Evolutionary conservation across 306 rosid species (phyloP).

Genomic region (Casuarina cunninghamiana): DNA sequence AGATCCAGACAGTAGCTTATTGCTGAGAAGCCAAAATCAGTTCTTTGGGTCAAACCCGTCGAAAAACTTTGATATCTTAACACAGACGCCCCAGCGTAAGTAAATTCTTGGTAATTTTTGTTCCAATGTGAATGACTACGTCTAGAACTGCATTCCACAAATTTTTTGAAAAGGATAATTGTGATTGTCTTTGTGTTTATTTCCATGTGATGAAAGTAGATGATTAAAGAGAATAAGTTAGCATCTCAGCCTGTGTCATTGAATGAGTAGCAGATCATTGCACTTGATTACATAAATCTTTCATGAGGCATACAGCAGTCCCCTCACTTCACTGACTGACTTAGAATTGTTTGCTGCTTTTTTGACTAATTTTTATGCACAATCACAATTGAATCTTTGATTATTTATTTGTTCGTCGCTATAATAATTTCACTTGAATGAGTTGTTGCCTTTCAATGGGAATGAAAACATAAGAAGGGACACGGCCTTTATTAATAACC

Average conservation of each 20-base stretch:
- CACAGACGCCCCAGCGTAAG: slow-evolving; percentile 54
- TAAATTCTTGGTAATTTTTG: slow-evolving; percentile 12
- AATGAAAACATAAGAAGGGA: neutral
- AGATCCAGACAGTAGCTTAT: slow-evolving; percentile 32
- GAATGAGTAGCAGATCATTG: neutral
- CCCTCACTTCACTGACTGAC: slow-evolving; percentile 1
- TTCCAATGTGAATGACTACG: slow-evolving; percentile 4
- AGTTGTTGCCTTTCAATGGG: slow-evolving; percentile 3
- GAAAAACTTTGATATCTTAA: slow-evolving; percentile 28
- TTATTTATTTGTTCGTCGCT: neutral
- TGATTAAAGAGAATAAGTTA: neutral
- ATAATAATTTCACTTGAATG: neutral
- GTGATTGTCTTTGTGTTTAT: neutral
- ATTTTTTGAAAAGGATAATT: neutral
- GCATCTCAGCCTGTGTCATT: neutral
- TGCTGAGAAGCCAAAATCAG: slow-evolving; percentile 34
- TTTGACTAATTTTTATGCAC: slow-evolving; percentile 1
- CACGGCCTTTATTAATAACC: slow-evolving; percentile 4
- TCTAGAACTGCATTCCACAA: neutral
- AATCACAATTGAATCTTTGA: slow-evolving; percentile 2
- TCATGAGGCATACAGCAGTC: neutral
- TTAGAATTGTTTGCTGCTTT: slow-evolving; percentile 1
- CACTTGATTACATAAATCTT: neutral
- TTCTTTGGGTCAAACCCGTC: slow-evolving; percentile 38
- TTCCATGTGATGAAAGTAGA: neutral